Evolutionary conservation across 2,329 filamentous ascomycete species (phyloP).

Genomic region (Verticillium klebahnii): DNA sequence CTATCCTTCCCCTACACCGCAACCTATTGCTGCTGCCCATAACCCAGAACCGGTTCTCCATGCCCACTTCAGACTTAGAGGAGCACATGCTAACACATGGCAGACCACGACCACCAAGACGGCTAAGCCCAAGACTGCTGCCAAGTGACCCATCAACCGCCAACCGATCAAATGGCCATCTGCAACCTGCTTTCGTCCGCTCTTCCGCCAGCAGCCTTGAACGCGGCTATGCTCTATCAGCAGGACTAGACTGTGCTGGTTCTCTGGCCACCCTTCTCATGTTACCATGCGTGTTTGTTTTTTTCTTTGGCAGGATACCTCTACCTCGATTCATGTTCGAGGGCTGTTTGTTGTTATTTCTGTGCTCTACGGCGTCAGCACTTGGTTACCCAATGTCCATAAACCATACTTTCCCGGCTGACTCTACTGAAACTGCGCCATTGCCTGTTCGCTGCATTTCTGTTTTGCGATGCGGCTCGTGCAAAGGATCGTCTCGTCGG

Average conservation of each 20-base stretch:
- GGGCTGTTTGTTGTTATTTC: background rate
- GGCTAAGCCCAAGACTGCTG: slow-evolving; percentile 11
- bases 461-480: too few species aligned
- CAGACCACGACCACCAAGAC: slow-evolving; percentile 1
- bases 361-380: background rate
- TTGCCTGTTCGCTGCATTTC: background rate
- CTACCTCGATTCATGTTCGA: background rate
- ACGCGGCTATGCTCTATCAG: background rate
- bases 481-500: too few species aligned
- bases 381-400: background rate
- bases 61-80: background rate
- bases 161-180: background rate
- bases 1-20: background rate
- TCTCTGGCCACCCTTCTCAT: background rate
- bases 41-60: background rate
- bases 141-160: background rate
- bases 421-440: background rate
- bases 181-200: background rate
- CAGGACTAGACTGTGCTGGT: background rate
- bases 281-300: background rate
- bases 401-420: background rate
- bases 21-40: background rate
- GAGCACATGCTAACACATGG: background rate
- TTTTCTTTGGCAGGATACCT: slow-evolving; percentile 2
- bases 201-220: background rate